Conservation (phyloP, 768 basidiomycete species). For the Pulveroboletus sp. region DNA sequence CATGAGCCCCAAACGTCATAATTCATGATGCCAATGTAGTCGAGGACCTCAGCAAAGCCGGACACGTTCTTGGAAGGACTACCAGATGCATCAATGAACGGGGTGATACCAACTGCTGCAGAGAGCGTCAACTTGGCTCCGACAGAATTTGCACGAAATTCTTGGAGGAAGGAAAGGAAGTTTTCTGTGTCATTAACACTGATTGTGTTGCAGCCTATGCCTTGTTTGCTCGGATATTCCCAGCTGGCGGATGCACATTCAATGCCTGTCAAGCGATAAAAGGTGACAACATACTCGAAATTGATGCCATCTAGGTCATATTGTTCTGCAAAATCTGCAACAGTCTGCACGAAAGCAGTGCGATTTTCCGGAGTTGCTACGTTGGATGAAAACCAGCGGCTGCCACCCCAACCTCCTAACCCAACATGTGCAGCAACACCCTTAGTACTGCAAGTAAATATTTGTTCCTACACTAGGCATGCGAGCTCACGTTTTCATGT, state of each 20-base stretch:
- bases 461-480: neutral
- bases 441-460: slow-evolving; percentile 30
- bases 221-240: slow-evolving; percentile 74
- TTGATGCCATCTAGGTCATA: slow-evolving; percentile 56
- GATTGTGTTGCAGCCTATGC: slow-evolving; percentile 67
- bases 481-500: slow-evolving; percentile 30
- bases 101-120: slow-evolving; percentile 59
- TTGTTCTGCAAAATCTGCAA: slow-evolving; percentile 42
- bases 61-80: slow-evolving; percentile 64
- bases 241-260: slow-evolving; percentile 48
- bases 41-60: slow-evolving; percentile 64
- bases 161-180: slow-evolving; percentile 69
- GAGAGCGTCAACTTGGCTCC: slow-evolving; percentile 58
- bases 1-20: slow-evolving; percentile 59
- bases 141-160: slow-evolving; percentile 52
- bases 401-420: slow-evolving; percentile 71
- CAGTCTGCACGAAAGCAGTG: slow-evolving; percentile 59
- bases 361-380: slow-evolving; percentile 55
- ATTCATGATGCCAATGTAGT: slow-evolving; percentile 61
- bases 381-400: slow-evolving; percentile 55
- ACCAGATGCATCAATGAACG: slow-evolving; percentile 59
- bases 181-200: slow-evolving; percentile 61
- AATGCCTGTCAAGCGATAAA: neutral
- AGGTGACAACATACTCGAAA: slow-evolving; percentile 22
- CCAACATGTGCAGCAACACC: slow-evolving; percentile 52